Percentiles rank a stretch among this genome's conserved stretches.
Conservation (phyloP, 345 rosid genomes). For the Boechera retrofracta region DNA sequence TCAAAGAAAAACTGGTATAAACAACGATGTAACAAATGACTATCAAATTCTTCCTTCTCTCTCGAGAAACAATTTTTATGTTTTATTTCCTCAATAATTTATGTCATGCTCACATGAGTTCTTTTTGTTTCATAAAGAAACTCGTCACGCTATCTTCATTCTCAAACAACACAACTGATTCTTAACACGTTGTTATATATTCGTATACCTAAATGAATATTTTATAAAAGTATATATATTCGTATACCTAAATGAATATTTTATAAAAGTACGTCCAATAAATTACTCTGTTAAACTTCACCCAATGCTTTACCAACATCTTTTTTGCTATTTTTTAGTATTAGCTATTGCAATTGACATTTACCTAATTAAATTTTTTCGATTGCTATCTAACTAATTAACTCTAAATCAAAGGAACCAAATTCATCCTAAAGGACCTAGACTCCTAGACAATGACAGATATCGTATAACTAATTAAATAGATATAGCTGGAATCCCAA, state of each 20-base stretch:
- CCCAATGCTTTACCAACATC: background rate
- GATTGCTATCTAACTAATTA: background rate
- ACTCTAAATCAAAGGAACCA: background rate
- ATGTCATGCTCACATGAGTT: background rate
- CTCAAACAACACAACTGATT: background rate
- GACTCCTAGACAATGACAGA: background rate
- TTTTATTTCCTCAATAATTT: background rate
- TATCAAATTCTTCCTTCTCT: background rate
- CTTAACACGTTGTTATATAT: too few relatives aligned
- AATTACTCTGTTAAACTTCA: background rate
- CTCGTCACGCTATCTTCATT: background rate
- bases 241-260: background rate
- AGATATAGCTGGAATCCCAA: background rate
- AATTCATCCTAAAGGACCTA: background rate
- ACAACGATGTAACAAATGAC: background rate
- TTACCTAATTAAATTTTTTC: background rate
- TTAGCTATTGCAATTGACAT: background rate
- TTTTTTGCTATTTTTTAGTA: background rate
- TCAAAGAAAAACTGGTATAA: background rate
- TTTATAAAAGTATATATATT: too few relatives aligned
- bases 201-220: background rate
- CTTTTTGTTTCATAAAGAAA: background rate
- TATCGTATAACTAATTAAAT: background rate
- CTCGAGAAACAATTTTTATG: background rate
- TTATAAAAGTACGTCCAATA: background rate